Evolutionary conservation across 805 yeast species (phyloP).

Genomic region (Candida suzukii): DNA sequence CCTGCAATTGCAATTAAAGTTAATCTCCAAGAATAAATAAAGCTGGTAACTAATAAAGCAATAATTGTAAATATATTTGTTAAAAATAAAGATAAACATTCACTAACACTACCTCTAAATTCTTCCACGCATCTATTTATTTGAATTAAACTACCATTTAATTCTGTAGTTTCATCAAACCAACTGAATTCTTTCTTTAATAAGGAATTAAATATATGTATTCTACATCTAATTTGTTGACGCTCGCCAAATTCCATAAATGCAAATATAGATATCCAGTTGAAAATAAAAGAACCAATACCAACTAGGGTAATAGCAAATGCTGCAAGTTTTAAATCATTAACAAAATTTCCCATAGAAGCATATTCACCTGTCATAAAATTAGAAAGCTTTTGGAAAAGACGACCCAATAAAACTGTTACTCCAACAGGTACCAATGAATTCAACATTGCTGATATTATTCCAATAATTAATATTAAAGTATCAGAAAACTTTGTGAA

Average conservation of each 20-base stretch:
- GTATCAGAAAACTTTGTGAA: slow-evolving; percentile 21
- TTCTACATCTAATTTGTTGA: slow-evolving; percentile 54
- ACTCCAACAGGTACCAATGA: slow-evolving; percentile 54
- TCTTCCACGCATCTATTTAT: slow-evolving; percentile 72
- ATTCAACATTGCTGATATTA: slow-evolving; percentile 24
- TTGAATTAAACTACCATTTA: slow-evolving; percentile 61
- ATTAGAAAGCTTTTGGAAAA: slow-evolving; percentile 41
- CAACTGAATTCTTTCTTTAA: slow-evolving; percentile 44
- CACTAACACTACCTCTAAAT: slow-evolving; percentile 58
- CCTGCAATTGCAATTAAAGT: slow-evolving; percentile 72
- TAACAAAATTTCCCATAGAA: slow-evolving; percentile 23
- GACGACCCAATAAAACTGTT: slow-evolving; percentile 59
- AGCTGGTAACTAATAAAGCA: slow-evolving; percentile 55
- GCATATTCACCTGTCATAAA: slow-evolving; percentile 23
- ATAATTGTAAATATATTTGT: slow-evolving; percentile 47
- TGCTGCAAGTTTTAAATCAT: slow-evolving; percentile 27
- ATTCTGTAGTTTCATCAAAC: slow-evolving; percentile 51
- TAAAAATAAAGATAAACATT: slow-evolving; percentile 50
- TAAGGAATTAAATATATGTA: slow-evolving; percentile 34
- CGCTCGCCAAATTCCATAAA: slow-evolving; percentile 73
- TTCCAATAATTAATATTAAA: slow-evolving; percentile 5
- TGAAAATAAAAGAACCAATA: slow-evolving; percentile 32
- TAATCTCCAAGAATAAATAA: slow-evolving; percentile 78
- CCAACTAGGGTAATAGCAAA: slow-evolving; percentile 39
- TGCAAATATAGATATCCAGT: slow-evolving; percentile 47